Base-by-base conservation (phyloP, 2,329 filamentous ascomycete species). In the Zopfia rhizophila region DNA sequence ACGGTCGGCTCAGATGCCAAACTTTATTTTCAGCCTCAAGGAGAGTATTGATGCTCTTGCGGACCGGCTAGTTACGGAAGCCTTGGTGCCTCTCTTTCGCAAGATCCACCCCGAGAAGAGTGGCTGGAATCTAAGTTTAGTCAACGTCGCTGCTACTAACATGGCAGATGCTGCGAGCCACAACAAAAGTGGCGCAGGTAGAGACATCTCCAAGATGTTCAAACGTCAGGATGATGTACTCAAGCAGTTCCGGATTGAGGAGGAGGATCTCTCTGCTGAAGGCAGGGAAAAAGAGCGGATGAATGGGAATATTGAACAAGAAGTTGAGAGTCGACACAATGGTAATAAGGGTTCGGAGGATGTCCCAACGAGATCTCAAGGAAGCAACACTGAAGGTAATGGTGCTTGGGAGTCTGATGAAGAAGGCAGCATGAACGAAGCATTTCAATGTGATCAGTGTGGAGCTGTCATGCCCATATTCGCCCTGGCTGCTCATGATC, bases 111-210 rank as follows among this genome's bases (percentile, higher is more conserved):
- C 85, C 0, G 85, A 88, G 50, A 82, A 80, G 51, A 75, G 78
- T 7, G 85, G 83, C 2, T 96, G 90, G 88, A 89, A 93, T 56
- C 72, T 97, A 13, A 89, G 88, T 54, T 75, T 97, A 38, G 78
- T 97, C 48, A 97, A 97, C 55, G 76, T 97, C 16, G 92, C 90
- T 32, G 91, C 90, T 6, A 88, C 89, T 11, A 96, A 96, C 65
- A 93, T 97, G 86, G 80, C 63, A 5, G 74, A 77, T 50, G 69
- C 72, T 3, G 76, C 73, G 17, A 73, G 76, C 7, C 61, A 71
- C 18, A 73, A 72, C 40, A 77, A 68, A 55, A 72, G 69, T 16
- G 74, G 74, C 0, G 68, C 63, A 10, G 90, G 89, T 1, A 80
- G 88, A 53, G 86, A 96, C 61, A 96, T 97, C 56, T 81, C 82